Evolutionary conservation across 495 filamentous ascomycete genomes (phyloP).

Genomic region (Chaetomidium leptoderma): DNA sequence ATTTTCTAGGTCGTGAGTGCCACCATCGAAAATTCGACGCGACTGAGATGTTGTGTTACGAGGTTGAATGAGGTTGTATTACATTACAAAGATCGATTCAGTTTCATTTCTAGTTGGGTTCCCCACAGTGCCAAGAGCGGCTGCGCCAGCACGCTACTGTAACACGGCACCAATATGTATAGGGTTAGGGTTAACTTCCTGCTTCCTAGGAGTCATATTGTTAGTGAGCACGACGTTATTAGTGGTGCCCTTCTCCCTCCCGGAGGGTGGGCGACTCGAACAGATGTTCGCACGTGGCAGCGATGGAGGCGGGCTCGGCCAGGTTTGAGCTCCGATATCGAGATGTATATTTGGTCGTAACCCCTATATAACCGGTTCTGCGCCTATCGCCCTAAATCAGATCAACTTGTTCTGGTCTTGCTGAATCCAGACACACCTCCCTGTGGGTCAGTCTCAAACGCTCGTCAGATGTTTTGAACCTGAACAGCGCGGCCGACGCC

Average conservation of each 20-base stretch:
- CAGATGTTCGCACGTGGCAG: no score
- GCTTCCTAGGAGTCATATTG: no score
- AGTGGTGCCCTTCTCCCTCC: no score
- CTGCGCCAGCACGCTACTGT: no score
- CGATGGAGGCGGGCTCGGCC: not conserved
- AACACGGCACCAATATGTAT: no score
- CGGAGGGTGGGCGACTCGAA: no score
- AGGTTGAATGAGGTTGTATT: not conserved
- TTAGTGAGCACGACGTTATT: not conserved
- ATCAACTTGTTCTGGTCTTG: conserved; percentile 3
- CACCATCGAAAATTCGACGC: not conserved
- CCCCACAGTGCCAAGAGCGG: no score
- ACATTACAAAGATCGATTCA: no score
- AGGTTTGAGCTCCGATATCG: conserved; percentile 5
- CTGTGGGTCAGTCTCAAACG: conserved; percentile 5
- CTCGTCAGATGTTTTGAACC: not conserved
- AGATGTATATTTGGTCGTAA: conserved; percentile 13
- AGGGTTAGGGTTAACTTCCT: no score
- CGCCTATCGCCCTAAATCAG: not conserved
- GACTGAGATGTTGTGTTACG: not conserved
- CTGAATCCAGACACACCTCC: not conserved
- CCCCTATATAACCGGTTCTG: conserved; percentile 10
- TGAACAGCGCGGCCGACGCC: conserved; percentile 8
- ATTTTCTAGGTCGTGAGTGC: no score
- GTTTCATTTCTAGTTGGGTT: no score